Percentiles rank a stretch among this genome's conserved stretches.
Evolutionary conservation across 345 rosid genomes (phyloP).

Genomic region (Linum trigynum): DNA sequence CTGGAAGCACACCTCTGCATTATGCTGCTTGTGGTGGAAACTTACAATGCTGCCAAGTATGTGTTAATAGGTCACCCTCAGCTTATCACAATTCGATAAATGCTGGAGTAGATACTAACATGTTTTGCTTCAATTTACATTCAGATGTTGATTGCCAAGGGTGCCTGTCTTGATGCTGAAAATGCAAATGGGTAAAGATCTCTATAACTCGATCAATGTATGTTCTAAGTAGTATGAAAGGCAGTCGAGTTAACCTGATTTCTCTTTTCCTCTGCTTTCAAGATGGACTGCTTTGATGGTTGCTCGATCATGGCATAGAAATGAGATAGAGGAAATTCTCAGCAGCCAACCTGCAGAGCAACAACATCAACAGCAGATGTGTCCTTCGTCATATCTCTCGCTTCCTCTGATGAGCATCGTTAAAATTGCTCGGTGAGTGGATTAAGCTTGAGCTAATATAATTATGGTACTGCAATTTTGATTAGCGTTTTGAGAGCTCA

Average conservation of each 20-base stretch:
- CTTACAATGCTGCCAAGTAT: conserved; percentile 82
- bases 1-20: conserved; percentile 91
- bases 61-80: neutral
- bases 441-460: neutral
- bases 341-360: conserved; percentile 34
- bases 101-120: neutral
- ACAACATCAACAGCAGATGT: conserved; percentile 11
- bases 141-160: conserved; percentile 71
- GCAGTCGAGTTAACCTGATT: conserved; percentile 4
- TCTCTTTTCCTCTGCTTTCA: conserved; percentile 14
- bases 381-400: conserved; percentile 66
- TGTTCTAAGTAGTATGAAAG: neutral
- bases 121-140: conserved; percentile 14
- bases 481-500: too few species aligned
- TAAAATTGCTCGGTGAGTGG: conserved; percentile 72
- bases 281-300: conserved; percentile 96
- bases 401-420: conserved; percentile 93
- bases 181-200: conserved; percentile 69
- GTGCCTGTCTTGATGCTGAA: conserved; percentile 60
- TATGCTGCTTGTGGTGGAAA: conserved; percentile 99
- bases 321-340: conserved; percentile 69
- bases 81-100: neutral
- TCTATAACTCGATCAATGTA: neutral
- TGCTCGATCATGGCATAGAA: conserved; percentile 85
- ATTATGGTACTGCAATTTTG: too few species aligned